Evolutionary conservation across 495 filamentous ascomycete species (phyloP), one percentile per base, ranked within the genome.

Genomic region (Neurospora intermedia): DNA sequence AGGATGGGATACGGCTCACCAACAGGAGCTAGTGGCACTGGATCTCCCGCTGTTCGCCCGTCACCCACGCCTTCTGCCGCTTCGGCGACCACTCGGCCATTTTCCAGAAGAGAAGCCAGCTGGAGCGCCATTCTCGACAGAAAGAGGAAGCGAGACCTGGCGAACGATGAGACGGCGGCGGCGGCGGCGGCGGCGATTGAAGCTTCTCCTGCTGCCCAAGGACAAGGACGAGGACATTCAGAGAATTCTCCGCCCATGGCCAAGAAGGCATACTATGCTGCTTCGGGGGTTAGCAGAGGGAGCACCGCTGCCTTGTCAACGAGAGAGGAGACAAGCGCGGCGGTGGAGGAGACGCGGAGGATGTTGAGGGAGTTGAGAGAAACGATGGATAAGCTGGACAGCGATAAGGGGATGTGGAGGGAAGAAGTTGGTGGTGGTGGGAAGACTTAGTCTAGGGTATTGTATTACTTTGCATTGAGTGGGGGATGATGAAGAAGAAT

Each of bases 361-460:
- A 81, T 81, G 79, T 45, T 81, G 69, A 71, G 74, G 42, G 79
- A 81, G 77, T 45, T 81, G 73, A 75, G 74, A 54, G 76, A 80
- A 72, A 72, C 71, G 8, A 80, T 80, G 78, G 77, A 77, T 27
- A 42, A 59, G 71, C 48, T 77, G 74, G 79, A 80, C 39, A 69
- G 71, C 45, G 74, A 78, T 48, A 41, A 69, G 45, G 42, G 39
- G 16, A 59, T 73, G 31, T 40, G 74, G 43, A 45, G 71, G 20
- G 75, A 74, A 71, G 72, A 76, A 45, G 48, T 75, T 45, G 66
- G 40, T 71, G 41, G 40, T 71, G 41, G 74, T 72, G 69, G 69
- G 16, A 43, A 46, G 43, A 42, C 27, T 27, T 45, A 48, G 62
- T n/a, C n/a, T n/a, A n/a, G 27, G 6, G 0, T 70, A n/a, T 69